Conservation (phyloP, 768 basidiomycete species). For the Suillus plorans region DNA sequence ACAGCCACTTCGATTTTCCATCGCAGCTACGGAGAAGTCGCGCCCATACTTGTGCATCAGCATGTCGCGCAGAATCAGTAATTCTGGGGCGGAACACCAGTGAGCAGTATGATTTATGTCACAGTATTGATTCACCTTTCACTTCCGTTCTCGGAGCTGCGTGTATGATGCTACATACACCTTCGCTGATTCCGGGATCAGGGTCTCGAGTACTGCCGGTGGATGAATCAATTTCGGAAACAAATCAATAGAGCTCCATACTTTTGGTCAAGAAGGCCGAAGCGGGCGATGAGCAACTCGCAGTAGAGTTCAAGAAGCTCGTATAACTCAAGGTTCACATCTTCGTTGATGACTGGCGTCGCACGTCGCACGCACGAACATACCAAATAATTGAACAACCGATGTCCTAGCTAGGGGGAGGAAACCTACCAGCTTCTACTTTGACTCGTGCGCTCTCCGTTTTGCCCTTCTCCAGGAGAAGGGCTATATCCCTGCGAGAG, state of each 20-base stretch:
- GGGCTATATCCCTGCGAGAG: conserved; percentile 77
- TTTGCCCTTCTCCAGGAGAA: conserved; percentile 75
- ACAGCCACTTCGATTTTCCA: conserved; percentile 79
- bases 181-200: conserved; percentile 84
- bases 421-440: conserved; percentile 72
- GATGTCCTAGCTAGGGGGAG: conserved; percentile 18
- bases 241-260: conserved; percentile 35
- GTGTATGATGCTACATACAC: conserved; percentile 83
- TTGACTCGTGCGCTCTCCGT: conserved; percentile 83
- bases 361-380: neutral
- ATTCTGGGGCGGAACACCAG: conserved; percentile 47
- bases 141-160: conserved; percentile 91
- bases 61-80: conserved; percentile 88
- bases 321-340: conserved; percentile 81
- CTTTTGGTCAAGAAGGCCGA: conserved; percentile 89
- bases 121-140: conserved; percentile 54
- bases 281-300: conserved; percentile 90
- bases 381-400: conserved; percentile 14
- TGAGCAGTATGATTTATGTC: conserved; percentile 7
- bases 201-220: conserved; percentile 69
- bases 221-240: conserved; percentile 10
- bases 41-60: conserved; percentile 96
- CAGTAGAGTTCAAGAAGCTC: conserved; percentile 94
- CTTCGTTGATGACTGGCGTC: conserved; percentile 73
- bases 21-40: conserved; percentile 80